Percentiles rank a stretch among this genome's conserved stretches.
Conservation (phyloP, 345 rosid genomes). For the Diplotaxis tenuifolia region DNA sequence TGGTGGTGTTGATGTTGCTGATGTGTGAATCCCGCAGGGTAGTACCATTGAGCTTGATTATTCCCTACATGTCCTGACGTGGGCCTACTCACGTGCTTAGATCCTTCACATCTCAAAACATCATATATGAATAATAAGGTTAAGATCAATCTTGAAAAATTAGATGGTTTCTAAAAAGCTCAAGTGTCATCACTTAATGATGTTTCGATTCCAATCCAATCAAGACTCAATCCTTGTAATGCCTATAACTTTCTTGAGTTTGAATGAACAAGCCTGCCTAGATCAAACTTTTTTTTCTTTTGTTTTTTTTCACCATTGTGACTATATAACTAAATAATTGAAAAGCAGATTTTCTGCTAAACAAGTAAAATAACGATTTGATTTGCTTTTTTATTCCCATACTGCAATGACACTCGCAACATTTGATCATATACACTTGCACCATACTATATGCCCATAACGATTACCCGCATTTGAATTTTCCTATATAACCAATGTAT, state of each 20-base stretch:
- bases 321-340: not conserved
- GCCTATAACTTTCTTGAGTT: not conserved
- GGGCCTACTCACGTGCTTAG: constrained; percentile 53
- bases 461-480: not conserved
- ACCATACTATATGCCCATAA: not conserved
- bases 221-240: constrained; percentile 5
- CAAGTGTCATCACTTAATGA: not conserved
- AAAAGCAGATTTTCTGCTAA: not conserved
- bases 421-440: not conserved
- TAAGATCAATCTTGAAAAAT: not conserved
- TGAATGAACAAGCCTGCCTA: not conserved
- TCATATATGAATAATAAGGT: not conserved
- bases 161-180: not conserved
- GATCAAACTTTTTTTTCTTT: not conserved
- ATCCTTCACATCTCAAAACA: constrained; percentile 46
- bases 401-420: not conserved
- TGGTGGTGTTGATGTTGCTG: constrained; percentile 51
- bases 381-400: not conserved
- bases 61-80: constrained; percentile 49
- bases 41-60: constrained; percentile 81
- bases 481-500: not conserved
- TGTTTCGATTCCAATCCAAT: not conserved
- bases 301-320: not conserved
- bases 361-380: not conserved
- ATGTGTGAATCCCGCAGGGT: constrained; percentile 60